Base-by-base conservation (phyloP, 139 green algal species). In the Pleodorina starrii region DNA sequence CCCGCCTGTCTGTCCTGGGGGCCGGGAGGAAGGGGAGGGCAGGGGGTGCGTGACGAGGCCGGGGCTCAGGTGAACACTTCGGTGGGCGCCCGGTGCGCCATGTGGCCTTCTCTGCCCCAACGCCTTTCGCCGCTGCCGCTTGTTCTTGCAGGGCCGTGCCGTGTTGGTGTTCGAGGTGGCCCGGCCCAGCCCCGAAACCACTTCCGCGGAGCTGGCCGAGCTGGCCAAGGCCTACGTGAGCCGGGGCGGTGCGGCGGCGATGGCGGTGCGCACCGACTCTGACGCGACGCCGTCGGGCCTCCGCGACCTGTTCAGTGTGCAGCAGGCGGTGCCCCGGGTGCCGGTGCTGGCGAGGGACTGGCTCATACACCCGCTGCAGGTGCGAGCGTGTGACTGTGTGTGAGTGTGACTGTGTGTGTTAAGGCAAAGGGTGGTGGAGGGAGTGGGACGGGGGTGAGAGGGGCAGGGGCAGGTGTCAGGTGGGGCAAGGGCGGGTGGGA, bases 361-460 rank as follows among this genome's bases (percentile, higher is more conserved):
- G 95, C 83, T 96, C n/a, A 91, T 98, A 14, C 96, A 97, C 84
- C 94, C 95, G 19, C 66, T 98, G n/a, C 94, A 97, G 90, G 82
- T 88, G 91, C 1, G 69, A 12, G 54, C 29, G 54, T 66, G 54
- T 25, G 69, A 12, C 21, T 66, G 54, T 66, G 54, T 25, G 29
- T 66, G 54, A 66, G 29, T 12, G 29, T 12, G 7, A 25, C 3
- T 21, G 9, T 66, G 54, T 12, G 54, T n/a, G n/a, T n/a, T n/a
- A n/a, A n/a, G n/a, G n/a, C n/a, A n/a, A n/a, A n/a, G n/a, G n/a
- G n/a, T n/a, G n/a, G n/a, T n/a, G n/a, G n/a, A n/a, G n/a, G n/a
- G n/a, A n/a, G n/a, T n/a, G n/a, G n/a, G n/a, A n/a, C n/a, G n/a
- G n/a, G n/a, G n/a, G n/a, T n/a, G n/a, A n/a, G 54, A 29, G 10